Conservation (phyloP, 2,329 filamentous ascomycete species). For the Delphinella strobiligena region DNA sequence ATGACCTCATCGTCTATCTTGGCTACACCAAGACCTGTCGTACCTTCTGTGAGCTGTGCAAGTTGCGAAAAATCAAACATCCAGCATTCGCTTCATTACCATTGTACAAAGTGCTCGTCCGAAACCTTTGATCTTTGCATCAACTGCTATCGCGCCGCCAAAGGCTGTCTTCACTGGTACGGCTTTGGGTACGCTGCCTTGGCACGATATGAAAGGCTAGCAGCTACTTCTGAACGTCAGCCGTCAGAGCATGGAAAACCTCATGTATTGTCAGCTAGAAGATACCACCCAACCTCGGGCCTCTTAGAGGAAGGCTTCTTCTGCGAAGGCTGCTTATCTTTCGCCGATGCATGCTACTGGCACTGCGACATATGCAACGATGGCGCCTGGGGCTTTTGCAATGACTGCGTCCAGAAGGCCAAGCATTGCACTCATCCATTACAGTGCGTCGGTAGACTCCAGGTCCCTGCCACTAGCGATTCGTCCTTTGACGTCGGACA, state of each 20-base stretch:
- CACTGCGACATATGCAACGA: conserved; percentile 78
- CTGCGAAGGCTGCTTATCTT: conserved; percentile 62
- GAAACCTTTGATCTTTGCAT: conserved; percentile 71
- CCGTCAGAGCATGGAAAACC: conserved; percentile 32
- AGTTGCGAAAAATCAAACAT: conserved; percentile 61
- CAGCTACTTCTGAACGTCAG: conserved; percentile 29
- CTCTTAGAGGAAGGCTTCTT: conserved; percentile 72
- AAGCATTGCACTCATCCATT: conserved; percentile 71
- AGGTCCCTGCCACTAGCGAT: not conserved
- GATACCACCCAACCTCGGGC: conserved; percentile 29
- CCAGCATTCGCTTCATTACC: conserved; percentile 77
- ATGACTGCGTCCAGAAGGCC: conserved; percentile 72
- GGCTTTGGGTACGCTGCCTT: conserved; percentile 70
- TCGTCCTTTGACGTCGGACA: not conserved
- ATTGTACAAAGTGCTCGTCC: conserved; percentile 57
- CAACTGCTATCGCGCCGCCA: conserved; percentile 63
- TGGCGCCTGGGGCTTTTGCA: conserved; percentile 92
- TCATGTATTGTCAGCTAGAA: conserved; percentile 39
- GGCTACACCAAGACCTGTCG: conserved; percentile 22
- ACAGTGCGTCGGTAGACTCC: conserved; percentile 51
- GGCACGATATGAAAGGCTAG: conserved; percentile 24
- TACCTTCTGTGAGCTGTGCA: conserved; percentile 64
- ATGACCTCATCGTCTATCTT: conserved; percentile 17
- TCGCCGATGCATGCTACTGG: conserved; percentile 80
- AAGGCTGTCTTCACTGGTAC: conserved; percentile 77